Percentiles rank a stretch among this genome's conserved stretches.
These are phyloP conservation scores for Phaeomoniella chlamydospora DNA, from an alignment of 2,329 filamentous ascomycete genomes.

Conservation along the genomic window DNA sequence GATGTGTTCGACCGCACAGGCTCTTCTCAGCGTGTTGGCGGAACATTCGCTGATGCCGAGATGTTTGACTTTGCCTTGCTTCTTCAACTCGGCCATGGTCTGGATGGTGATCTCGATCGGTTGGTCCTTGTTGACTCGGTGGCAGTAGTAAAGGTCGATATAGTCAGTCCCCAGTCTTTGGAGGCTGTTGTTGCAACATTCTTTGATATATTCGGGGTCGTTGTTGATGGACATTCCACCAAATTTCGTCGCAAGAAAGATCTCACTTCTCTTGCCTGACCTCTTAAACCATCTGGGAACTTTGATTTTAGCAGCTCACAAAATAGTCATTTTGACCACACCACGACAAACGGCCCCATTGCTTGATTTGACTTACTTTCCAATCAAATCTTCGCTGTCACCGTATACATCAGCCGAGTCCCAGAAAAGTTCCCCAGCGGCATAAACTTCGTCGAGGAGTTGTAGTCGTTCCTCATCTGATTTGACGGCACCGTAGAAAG, in stretches of 20 bases:
- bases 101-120: constrained; percentile 20
- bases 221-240: constrained; percentile 7
- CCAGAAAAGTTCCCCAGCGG: constrained; percentile 16
- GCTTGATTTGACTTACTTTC: constrained; percentile 9
- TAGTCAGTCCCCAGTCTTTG: constrained; percentile 16
- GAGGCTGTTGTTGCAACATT: constrained; percentile 14
- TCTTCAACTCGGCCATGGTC: constrained; percentile 26
- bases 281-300: constrained; percentile 9
- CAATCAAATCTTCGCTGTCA: constrained; percentile 17
- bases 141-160: constrained; percentile 32
- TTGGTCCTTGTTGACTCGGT: constrained; percentile 22
- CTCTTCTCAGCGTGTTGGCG: constrained; percentile 31
- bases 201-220: constrained; percentile 16
- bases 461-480: constrained; percentile 33
- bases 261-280: constrained; percentile 11
- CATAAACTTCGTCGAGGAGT: constrained; percentile 20
- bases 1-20: constrained; percentile 31
- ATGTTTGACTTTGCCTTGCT: constrained; percentile 35
- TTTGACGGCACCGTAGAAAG: constrained; percentile 31
- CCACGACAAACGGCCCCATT: too few relatives aligned
- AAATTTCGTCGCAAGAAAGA: constrained; percentile 15
- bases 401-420: constrained; percentile 19
- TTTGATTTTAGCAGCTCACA: too few relatives aligned
- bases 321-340: too few relatives aligned
- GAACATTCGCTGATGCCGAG: constrained; percentile 33